Base-by-base conservation (phyloP, 1,284 basidiomycete species). In the Kalmanozyma brasiliensis region DNA sequence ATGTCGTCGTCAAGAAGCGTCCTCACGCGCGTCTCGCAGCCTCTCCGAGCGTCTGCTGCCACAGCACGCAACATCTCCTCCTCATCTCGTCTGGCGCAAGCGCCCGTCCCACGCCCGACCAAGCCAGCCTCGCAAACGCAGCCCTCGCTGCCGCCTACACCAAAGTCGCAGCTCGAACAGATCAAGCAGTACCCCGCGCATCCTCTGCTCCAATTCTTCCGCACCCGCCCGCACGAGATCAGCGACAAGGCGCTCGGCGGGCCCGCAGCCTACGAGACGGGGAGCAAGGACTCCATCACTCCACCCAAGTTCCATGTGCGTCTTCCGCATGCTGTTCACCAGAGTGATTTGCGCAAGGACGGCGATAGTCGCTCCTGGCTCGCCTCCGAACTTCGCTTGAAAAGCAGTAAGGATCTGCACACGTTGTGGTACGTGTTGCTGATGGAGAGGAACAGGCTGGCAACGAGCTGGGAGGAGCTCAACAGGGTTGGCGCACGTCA, bases 381-480 rank as follows among this genome's bases (percentile, higher is more conserved):
- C 14, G 78, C 79, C 2, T 61, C 75, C 30, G 80, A 82, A 41
- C 46, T 82, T 32, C 48, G 80, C 8, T 45, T 69, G 9, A 82
- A 82, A 61, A 75, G 71, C 30, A 72, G 66, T 22, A 60, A 73
- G 32, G 80, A 81, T 35, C 63, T 82, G 42, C 80, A 82, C 49
- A 73, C 74, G 14, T 69, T 82, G 33, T 82, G 80, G 80, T 82
- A 82, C 51, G 70, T 77, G 24, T 56, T 77, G 13, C 44, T 78
- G n/a, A 62, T 73, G 56, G 80, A 82, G 66, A 56, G 76, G 22
- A 82, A 82, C 42, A 48, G 69, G 24, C 49, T 82, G 30, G 74
- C 74, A 4, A 78, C 77, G 6, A 70, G 62, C 8, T 72, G 72
- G 68, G 79, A 77, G 42, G 80, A 82, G 42, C 37, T 79, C 22